Percentiles rank a stretch among this genome's conserved stretches.
These are phyloP conservation scores for Aurantiochytrium sp. DNA, from an alignment of 108 stramenopile genomes.

Conservation along the genomic window DNA sequence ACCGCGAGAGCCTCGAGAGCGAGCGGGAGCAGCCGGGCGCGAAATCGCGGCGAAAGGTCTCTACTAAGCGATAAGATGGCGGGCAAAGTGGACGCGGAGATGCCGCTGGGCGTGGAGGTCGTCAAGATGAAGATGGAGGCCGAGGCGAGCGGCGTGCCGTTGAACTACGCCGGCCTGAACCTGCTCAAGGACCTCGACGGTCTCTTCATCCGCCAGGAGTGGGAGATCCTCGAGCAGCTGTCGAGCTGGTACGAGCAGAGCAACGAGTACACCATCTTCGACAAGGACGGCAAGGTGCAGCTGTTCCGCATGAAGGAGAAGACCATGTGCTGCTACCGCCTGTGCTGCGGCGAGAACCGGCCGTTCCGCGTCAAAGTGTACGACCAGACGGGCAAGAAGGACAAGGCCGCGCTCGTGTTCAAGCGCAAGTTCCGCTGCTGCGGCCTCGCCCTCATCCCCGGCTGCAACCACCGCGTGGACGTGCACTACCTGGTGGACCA, in stretches of 20 bases:
- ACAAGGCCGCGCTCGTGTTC: constrained; percentile 14
- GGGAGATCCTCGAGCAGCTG: constrained; percentile 21
- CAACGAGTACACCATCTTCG: constrained; percentile 23
- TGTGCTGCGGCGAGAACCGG: constrained; percentile 27
- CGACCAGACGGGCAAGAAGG: background rate
- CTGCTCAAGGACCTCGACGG: constrained; percentile 25
- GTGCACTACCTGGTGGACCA: constrained; percentile 24
- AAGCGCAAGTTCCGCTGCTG: constrained; percentile 26
- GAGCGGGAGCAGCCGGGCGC: no score
- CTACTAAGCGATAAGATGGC: no score
- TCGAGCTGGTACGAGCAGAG: constrained; percentile 3
- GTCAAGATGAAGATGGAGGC: constrained; percentile 8
- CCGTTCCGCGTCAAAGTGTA: constrained; percentile 23
- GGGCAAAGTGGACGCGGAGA: background rate
- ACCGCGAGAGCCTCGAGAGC: no score
- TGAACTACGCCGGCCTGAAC: background rate
- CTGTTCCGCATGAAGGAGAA: constrained; percentile 2
- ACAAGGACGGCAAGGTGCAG: constrained; percentile 30
- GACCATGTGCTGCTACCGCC: constrained; percentile 21
- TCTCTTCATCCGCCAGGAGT: background rate
- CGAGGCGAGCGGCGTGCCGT: background rate
- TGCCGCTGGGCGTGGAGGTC: background rate
- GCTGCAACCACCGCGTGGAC: background rate
- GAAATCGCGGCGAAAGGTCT: no score
- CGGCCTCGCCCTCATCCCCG: background rate